Percentiles rank a stretch among this genome's conserved stretches.
Evolutionary conservation across 495 filamentous ascomycete species (phyloP).

Genomic region (Cercophora newfieldiana): DNA sequence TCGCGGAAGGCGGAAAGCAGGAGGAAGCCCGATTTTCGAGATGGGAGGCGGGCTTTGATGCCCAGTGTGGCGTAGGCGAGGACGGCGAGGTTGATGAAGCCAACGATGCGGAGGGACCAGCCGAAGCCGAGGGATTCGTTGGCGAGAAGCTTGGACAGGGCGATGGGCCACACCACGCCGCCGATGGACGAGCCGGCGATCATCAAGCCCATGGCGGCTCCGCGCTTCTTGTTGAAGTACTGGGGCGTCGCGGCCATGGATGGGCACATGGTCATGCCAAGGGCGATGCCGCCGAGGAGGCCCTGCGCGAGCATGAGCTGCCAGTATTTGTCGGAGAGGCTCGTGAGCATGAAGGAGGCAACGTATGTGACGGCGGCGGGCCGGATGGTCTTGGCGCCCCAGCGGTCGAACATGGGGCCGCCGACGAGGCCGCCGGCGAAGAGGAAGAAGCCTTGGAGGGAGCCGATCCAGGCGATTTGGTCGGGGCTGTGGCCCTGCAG

Average conservation of each 20-base stretch:
- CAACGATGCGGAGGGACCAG: conserved; percentile 61
- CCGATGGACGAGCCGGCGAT: conserved; percentile 59
- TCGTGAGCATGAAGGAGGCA: conserved; percentile 30
- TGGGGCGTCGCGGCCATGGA: too few species aligned
- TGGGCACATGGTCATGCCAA: too few species aligned
- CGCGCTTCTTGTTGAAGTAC: too few species aligned
- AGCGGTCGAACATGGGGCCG: too few species aligned
- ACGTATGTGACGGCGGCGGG: too few species aligned
- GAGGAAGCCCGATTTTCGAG: conserved; percentile 44
- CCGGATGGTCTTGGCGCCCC: too few species aligned
- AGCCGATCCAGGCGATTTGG: too few species aligned
- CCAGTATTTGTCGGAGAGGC: conserved; percentile 37
- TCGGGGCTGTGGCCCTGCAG: too few species aligned
- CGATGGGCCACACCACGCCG: conserved; percentile 54
- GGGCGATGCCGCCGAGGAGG: too few species aligned
- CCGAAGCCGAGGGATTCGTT: conserved; percentile 50
- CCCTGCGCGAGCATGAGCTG: conserved; percentile 10
- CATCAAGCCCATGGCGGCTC: conserved; percentile 54
- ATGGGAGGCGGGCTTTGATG: conserved; percentile 48
- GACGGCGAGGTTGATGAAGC: conserved; percentile 56
- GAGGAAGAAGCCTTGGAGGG: too few species aligned
- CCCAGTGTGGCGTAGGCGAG: conserved; percentile 44
- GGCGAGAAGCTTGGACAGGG: conserved; percentile 43
- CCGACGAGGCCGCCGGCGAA: too few species aligned
- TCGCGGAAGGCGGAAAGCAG: conserved; percentile 44